A percentile compares a stretch with the other conserved stretches of the same genome.
Conservation (phyloP, 306 rosid genomes). For the Cicer chorassanicum region DNA sequence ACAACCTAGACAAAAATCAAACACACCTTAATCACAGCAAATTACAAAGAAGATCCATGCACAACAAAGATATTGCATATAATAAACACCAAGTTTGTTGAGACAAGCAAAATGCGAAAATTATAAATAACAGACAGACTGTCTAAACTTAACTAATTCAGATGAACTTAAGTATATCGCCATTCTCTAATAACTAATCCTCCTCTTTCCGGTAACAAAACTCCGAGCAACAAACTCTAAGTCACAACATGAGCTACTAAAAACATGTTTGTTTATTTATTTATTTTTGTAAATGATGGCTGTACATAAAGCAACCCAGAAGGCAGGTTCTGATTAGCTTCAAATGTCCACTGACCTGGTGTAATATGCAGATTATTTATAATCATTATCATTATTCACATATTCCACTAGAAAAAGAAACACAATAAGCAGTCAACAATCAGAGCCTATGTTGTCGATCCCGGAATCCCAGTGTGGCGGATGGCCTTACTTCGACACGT, state of each 20-base stretch:
- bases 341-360: constrained; percentile 29
- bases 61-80: constrained; percentile 28
- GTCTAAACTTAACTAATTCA: neutral
- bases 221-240: neutral
- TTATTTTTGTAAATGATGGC: constrained; percentile 1
- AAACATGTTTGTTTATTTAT: neutral
- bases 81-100: neutral
- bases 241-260: constrained; percentile 12
- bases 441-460: neutral
- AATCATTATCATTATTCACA: neutral
- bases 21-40: constrained; percentile 15
- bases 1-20: constrained; percentile 68
- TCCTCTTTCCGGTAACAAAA: constrained; percentile 5
- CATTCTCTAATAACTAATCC: neutral
- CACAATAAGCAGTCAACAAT: neutral
- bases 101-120: constrained; percentile 33
- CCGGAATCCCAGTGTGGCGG: too few species aligned
- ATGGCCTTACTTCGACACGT: too few species aligned
- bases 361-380: constrained; percentile 9
- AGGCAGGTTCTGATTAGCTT: neutral
- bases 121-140: neutral
- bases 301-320: neutral
- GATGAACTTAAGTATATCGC: constrained; percentile 9
- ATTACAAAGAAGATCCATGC: constrained; percentile 12
- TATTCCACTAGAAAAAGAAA: constrained; percentile 1